A percentile compares a stretch with the other conserved stretches of the same genome.
These are phyloP conservation scores for Fusarium sp. DNA, from an alignment of 2,329 filamentous ascomycete species.

Conservation along the genomic window DNA sequence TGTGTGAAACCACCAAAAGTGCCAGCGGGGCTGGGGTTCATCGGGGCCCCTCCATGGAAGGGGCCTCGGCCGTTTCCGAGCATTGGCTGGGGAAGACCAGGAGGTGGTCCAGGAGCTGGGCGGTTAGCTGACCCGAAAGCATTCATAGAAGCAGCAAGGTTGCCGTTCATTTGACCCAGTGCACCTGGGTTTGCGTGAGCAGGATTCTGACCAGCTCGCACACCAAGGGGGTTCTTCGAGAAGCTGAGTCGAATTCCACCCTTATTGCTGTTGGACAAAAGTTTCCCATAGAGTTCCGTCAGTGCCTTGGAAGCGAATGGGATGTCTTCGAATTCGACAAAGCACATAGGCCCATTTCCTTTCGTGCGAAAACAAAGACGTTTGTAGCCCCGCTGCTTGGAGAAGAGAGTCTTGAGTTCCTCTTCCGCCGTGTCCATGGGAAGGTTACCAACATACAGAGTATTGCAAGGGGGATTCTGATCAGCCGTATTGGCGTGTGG, in stretches of 20 bases:
- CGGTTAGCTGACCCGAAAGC: constrained; percentile 76
- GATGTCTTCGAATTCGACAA: constrained; percentile 96
- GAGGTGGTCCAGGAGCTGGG: constrained; percentile 88
- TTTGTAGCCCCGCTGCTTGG: constrained; percentile 93
- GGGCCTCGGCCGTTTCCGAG: constrained; percentile 54
- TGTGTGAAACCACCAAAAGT: constrained; percentile 29
- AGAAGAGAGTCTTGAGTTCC: constrained; percentile 93
- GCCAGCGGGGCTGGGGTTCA: constrained; percentile 31
- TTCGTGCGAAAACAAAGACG: constrained; percentile 94
- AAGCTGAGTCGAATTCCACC: constrained; percentile 96
- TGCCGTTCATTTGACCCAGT: constrained; percentile 67
- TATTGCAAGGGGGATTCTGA: constrained; percentile 97
- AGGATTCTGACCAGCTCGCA: constrained; percentile 78
- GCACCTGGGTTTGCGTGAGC: constrained; percentile 51
- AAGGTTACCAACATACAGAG: constrained; percentile 96
- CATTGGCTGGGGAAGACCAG: constrained; percentile 80
- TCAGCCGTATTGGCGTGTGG: constrained; percentile 94
- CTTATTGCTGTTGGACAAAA: constrained; percentile 90
- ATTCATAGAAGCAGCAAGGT: constrained; percentile 61
- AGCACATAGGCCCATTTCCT: constrained; percentile 96
- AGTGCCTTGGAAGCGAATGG: constrained; percentile 92
- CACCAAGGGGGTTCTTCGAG: constrained; percentile 95
- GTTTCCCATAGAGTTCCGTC: constrained; percentile 87
- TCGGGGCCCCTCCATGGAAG: constrained; percentile 36
- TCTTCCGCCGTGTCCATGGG: constrained; percentile 94